These are phyloP conservation scores for Malassezia obtusa DNA, from an alignment of 1,284 basidiomycete species.

Conservation along the genomic window DNA sequence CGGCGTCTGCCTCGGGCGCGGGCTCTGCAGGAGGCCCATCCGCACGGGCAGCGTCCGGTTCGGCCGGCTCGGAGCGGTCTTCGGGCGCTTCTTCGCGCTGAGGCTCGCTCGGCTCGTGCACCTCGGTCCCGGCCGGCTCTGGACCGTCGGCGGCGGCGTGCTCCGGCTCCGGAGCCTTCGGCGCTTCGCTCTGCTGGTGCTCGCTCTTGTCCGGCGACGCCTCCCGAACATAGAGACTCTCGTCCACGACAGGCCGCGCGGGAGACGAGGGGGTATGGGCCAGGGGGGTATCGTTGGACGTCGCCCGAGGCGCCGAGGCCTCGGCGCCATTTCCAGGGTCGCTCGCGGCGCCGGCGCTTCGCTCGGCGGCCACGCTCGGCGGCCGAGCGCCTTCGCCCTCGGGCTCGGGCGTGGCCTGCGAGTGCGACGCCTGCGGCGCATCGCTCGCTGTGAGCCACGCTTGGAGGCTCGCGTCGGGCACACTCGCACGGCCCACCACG, in stretches of 20 bases:
- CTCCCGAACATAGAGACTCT: neutral
- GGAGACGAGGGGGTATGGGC: neutral
- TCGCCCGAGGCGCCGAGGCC: too few relatives aligned
- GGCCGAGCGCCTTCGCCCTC: too few relatives aligned
- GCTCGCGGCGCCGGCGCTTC: too few relatives aligned
- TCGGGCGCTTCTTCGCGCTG: neutral
- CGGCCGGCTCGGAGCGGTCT: neutral
- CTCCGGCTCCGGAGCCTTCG: neutral
- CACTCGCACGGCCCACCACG: conserved; percentile 1
- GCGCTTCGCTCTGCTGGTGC: neutral
- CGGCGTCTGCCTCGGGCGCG: neutral
- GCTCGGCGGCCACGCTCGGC: too few relatives aligned
- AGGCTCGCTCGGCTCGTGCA: neutral
- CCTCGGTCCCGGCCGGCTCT: neutral
- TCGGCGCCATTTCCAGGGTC: too few relatives aligned
- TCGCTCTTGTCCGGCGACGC: neutral
- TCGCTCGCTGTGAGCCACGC: neutral
- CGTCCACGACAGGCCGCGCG: neutral
- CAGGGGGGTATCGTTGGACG: neutral
- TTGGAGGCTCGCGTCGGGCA: conserved; percentile 4
- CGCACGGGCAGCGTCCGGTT: neutral
- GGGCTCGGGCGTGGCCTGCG: neutral
- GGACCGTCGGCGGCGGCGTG: neutral
- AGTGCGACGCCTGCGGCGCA: neutral
- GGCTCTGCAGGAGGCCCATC: too few relatives aligned